Base-by-base conservation (phyloP, 2,329 filamentous ascomycete species). In the Verticillium isaacii region DNA sequence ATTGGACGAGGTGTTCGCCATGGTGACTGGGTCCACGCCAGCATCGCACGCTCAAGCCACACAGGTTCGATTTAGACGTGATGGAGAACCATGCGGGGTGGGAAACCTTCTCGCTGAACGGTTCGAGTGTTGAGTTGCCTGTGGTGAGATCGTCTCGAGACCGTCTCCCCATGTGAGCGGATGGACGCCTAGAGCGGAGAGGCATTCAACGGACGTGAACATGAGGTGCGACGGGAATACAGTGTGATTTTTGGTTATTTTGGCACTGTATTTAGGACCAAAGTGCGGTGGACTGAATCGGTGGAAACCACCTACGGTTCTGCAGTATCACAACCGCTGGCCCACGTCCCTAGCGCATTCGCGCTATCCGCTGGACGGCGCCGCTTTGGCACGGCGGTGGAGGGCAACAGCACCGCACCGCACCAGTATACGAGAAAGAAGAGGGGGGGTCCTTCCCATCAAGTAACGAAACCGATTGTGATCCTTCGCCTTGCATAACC, bases 1-100 rank as follows among this genome's bases (percentile, higher is more conserved):
- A 41, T 58, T 63, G 11, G 55, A 37, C 36, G 60, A 50, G 41
- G 8, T 36, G 39, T 63, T 61, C 23, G 64, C 55, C 64, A 65
- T 66, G 50, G 34, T 50, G 63, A 50, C 55, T 36, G 34, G 37
- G 29, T 29, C 54, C 12, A 50, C n/a, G n/a, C 3, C 8, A 9
- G 45, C 45, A 50, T 50, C 23, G 2, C n/a, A 50, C 17, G 19
- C 45, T 50, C 45, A 50, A 23, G 45, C 45, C 45, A 50, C 8
- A n/a, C n/a, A n/a, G 17, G 45, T n/a, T 23, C 4, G 7, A 11
- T 5, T 25, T 3, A 23, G 19, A 23, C 23, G 45, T 14, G 23
- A 23, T 9, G 17, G 45, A 50, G 12, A 23, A 12, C 6, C 45
- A 14, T 32, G 32, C 19, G 32, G 9, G 32, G 32, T 37, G 32